Percentiles rank a stretch among this genome's conserved stretches.
phyloP scores from a whole-genome alignment of 345 rosid species.

The Euphorbia tirucalli region DNA sequence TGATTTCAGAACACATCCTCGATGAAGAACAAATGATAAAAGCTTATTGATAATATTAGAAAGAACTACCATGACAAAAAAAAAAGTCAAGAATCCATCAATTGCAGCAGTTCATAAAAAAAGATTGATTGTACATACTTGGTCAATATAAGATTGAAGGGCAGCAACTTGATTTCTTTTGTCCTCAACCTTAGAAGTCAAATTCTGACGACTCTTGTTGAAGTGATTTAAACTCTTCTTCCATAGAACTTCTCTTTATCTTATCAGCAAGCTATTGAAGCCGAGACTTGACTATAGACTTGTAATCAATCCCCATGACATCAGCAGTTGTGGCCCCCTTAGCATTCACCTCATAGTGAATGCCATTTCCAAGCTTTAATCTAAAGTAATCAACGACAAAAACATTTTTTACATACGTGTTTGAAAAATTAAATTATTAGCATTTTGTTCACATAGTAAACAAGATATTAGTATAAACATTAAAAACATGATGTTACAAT shows the following conservation, averaged over 20 bases:
- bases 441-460: too few species aligned
- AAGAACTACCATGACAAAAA: not conserved
- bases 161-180: slow-evolving; percentile 33
- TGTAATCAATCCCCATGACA: slow-evolving; percentile 81
- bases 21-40: not conserved
- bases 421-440: too few species aligned
- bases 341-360: slow-evolving; percentile 54
- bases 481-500: too few species aligned
- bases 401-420: not conserved
- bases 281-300: slow-evolving; percentile 55
- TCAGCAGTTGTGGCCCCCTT: slow-evolving; percentile 57
- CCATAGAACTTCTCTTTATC: slow-evolving; percentile 47
- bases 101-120: not conserved
- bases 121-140: slow-evolving; percentile 35
- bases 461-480: too few species aligned
- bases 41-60: too few species aligned
- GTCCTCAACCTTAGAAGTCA: slow-evolving; percentile 46
- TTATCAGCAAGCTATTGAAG: slow-evolving; percentile 46
- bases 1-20: too few species aligned
- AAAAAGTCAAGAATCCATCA: not conserved
- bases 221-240: slow-evolving; percentile 47
- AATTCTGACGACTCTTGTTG: slow-evolving; percentile 58
- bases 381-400: slow-evolving; percentile 28
- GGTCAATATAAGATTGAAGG: slow-evolving; percentile 51
- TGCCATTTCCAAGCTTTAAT: slow-evolving; percentile 49